Conservation (phyloP, 2,329 filamentous ascomycete genomes). For the Zopfia rhizophila region DNA sequence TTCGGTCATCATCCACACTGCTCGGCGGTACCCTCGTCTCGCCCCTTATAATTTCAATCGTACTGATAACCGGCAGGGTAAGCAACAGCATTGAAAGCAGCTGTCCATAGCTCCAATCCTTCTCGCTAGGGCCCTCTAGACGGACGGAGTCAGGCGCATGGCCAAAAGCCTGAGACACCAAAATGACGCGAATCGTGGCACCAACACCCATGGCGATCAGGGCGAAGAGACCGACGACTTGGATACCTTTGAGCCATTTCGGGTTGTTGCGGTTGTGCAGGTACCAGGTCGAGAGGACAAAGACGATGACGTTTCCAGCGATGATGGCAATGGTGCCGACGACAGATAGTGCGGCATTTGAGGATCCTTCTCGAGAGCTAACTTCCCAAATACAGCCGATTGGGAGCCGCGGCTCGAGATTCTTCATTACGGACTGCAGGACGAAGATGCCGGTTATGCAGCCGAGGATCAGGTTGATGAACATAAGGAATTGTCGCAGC, state of each 20-base stretch:
- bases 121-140: constrained; percentile 65
- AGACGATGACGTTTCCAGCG: constrained; percentile 67
- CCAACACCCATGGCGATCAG: constrained; percentile 65
- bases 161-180: constrained; percentile 71
- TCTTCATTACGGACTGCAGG: constrained; percentile 64
- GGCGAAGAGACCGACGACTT: constrained; percentile 64
- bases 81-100: constrained; percentile 69
- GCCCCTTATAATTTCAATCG: constrained; percentile 68
- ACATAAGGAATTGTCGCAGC: constrained; percentile 73
- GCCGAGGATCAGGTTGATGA: constrained; percentile 70
- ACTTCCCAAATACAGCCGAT: constrained; percentile 70
- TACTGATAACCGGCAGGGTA: constrained; percentile 68
- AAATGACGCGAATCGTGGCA: constrained; percentile 66
- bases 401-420: constrained; percentile 65
- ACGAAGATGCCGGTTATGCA: constrained; percentile 67
- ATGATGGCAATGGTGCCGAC: constrained; percentile 71
- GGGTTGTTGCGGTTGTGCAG: constrained; percentile 65
- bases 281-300: constrained; percentile 71
- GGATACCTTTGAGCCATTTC: constrained; percentile 65
- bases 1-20: constrained; percentile 52
- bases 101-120: constrained; percentile 71
- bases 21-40: constrained; percentile 58
- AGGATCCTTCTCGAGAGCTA: constrained; percentile 46
- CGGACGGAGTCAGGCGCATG: constrained; percentile 56
- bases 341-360: constrained; percentile 61